Conservation (phyloP, 176 grass and related monocot species). For the Aegilops longissima region DNA sequence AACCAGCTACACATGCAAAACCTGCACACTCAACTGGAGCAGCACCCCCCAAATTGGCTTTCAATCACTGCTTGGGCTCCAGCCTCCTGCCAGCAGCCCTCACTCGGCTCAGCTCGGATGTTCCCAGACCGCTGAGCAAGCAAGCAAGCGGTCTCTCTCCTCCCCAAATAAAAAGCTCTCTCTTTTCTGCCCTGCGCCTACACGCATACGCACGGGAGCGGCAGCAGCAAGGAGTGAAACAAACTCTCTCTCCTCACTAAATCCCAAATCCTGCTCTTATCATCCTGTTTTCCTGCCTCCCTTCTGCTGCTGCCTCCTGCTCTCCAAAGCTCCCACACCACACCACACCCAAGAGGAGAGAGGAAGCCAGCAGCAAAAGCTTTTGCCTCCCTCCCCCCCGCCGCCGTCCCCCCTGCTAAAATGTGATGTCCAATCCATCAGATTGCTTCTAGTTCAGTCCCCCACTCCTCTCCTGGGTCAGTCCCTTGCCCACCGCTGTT, state of each 20-base stretch:
- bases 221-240: background rate
- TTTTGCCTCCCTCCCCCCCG: conserved; percentile 27
- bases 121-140: background rate
- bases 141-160: background rate
- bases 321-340: conserved; percentile 30
- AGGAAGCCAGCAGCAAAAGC: background rate
- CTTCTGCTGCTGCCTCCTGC: conserved; percentile 18
- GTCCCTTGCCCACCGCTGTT: conserved; percentile 43
- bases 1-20: conserved; percentile 20
- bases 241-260: conserved; percentile 8
- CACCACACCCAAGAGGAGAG: background rate
- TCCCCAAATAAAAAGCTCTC: background rate
- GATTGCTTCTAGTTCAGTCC: conserved; percentile 53
- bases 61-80: background rate
- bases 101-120: background rate
- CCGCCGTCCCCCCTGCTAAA: conserved; percentile 30
- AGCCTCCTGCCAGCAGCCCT: background rate
- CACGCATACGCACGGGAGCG: conserved; percentile 11
- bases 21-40: background rate
- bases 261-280: conserved; percentile 55
- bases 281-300: conserved; percentile 50
- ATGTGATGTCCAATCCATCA: conserved; percentile 75
- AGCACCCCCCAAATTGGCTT: conserved; percentile 31
- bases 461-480: conserved; percentile 49
- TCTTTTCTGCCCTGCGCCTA: background rate